Conservation (phyloP, 2,329 filamentous ascomycete genomes). For the Aspergillus intermedius region DNA sequence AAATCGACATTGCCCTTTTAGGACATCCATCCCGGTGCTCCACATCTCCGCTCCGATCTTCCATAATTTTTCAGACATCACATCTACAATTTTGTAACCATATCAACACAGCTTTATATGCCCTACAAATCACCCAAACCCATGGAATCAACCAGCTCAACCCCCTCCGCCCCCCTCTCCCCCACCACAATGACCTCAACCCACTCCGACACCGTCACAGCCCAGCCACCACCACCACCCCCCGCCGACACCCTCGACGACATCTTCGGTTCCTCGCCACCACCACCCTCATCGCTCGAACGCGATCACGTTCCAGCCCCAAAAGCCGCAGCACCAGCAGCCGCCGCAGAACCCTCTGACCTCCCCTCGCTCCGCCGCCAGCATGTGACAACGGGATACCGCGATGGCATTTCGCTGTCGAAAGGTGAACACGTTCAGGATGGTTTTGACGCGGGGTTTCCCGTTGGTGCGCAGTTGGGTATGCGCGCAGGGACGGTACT, state of each 20-base stretch:
- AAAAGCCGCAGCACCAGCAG: neutral
- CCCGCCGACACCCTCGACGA: slow-evolving; percentile 31
- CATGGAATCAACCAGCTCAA: slow-evolving; percentile 5
- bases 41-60: neutral
- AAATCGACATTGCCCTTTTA: too few relatives aligned
- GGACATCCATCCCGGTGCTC: too few relatives aligned
- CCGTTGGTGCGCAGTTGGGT: slow-evolving; percentile 75
- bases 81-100: too few relatives aligned
- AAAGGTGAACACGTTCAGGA: slow-evolving; percentile 73
- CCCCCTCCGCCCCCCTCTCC: slow-evolving; percentile 11
- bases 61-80: too few relatives aligned
- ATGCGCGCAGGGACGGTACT: slow-evolving; percentile 65
- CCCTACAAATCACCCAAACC: neutral
- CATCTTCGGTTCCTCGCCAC: slow-evolving; percentile 38
- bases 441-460: slow-evolving; percentile 88
- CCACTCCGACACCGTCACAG: slow-evolving; percentile 7
- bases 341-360: slow-evolving; percentile 52
- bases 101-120: neutral
- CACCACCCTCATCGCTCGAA: slow-evolving; percentile 1
- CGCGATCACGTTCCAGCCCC: neutral
- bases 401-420: slow-evolving; percentile 72
- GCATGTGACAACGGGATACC: slow-evolving; percentile 80
- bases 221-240: neutral
- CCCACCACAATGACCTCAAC: slow-evolving; percentile 17
- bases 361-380: slow-evolving; percentile 66